Evolutionary conservation across 2,329 filamentous ascomycete species (phyloP).

Genomic region (Pyrenochaeta sp.): DNA sequence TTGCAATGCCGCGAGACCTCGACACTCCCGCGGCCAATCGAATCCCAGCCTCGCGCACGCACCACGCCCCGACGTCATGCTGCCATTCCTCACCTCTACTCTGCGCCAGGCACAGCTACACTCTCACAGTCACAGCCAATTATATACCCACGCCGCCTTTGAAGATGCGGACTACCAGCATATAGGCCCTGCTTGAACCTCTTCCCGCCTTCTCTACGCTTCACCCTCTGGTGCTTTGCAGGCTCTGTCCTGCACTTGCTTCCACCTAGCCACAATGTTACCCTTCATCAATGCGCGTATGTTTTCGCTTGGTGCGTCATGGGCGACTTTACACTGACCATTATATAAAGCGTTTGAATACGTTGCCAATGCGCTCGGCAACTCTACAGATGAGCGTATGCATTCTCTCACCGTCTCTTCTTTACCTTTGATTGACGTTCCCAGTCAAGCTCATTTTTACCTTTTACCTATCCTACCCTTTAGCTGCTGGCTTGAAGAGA

Average conservation of each 20-base stretch:
- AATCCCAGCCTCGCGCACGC: slow-evolving; percentile 12
- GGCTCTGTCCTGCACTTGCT: slow-evolving; percentile 16
- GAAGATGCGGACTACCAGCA: slow-evolving; percentile 20
- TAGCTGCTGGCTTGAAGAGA: slow-evolving; percentile 87
- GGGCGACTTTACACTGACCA: neutral
- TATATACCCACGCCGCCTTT: neutral
- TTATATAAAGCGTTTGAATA: slow-evolving; percentile 66
- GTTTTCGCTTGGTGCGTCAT: slow-evolving; percentile 27
- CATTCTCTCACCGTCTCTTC: neutral
- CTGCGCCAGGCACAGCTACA: slow-evolving; percentile 8
- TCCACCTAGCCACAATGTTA: slow-evolving; percentile 59
- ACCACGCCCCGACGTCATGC: slow-evolving; percentile 18
- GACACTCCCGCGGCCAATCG: slow-evolving; percentile 6
- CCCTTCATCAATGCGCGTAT: slow-evolving; percentile 70
- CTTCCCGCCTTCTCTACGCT: neutral
- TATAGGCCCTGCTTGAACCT: slow-evolving; percentile 14
- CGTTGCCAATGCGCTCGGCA: slow-evolving; percentile 64
- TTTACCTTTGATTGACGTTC: slow-evolving; percentile 15
- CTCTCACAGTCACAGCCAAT: slow-evolving; percentile 9
- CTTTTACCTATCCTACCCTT: slow-evolving; percentile 90
- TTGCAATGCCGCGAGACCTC: neutral
- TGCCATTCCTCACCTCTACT: slow-evolving; percentile 2
- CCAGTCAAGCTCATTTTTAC: slow-evolving; percentile 92
- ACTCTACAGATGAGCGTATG: slow-evolving; percentile 71
- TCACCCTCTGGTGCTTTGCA: neutral